Conservation (phyloP, 495 filamentous ascomycete genomes). For the Aspergillus incahuasiensis region DNA sequence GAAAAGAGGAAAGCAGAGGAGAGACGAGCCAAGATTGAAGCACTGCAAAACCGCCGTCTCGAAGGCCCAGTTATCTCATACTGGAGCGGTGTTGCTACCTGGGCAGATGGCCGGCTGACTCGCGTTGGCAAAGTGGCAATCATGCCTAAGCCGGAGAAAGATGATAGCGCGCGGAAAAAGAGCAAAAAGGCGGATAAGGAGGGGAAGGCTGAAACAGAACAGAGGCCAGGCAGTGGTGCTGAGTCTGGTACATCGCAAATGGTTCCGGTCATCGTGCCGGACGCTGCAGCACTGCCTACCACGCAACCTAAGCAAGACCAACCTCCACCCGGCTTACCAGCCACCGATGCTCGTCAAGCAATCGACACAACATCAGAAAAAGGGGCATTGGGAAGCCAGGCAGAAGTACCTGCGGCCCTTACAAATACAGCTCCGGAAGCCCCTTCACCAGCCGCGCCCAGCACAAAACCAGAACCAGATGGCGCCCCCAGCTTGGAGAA, state of each 20-base stretch:
- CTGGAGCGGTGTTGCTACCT: conserved; percentile 84
- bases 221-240: conserved; percentile 18
- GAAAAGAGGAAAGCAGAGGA: conserved; percentile 84
- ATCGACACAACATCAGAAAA: neutral
- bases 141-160: conserved; percentile 41
- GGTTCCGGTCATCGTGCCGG: conserved; percentile 2
- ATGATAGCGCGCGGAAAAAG: conserved; percentile 29
- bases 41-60: conserved; percentile 76
- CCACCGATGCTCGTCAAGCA: neutral
- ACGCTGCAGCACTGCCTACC: conserved; percentile 6
- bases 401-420: too few species aligned
- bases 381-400: too few species aligned
- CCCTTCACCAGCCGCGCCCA: conserved; percentile 19
- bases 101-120: conserved; percentile 69
- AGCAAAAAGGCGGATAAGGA: conserved; percentile 36
- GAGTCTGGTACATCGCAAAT: conserved; percentile 12
- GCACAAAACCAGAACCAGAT: conserved; percentile 40
- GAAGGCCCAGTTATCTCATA: conserved; percentile 87
- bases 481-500: neutral
- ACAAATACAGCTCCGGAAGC: neutral
- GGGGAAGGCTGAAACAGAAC: conserved; percentile 23
- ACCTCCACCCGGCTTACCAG: neutral
- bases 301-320: conserved; percentile 10
- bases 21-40: conserved; percentile 72
- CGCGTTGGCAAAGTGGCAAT: conserved; percentile 67